A percentile compares a stretch with the other conserved stretches of the same genome.
These are phyloP conservation scores for Jacaranda mimosifolia DNA, from an alignment of 257 asterid genomes.

Conservation along the genomic window DNA sequence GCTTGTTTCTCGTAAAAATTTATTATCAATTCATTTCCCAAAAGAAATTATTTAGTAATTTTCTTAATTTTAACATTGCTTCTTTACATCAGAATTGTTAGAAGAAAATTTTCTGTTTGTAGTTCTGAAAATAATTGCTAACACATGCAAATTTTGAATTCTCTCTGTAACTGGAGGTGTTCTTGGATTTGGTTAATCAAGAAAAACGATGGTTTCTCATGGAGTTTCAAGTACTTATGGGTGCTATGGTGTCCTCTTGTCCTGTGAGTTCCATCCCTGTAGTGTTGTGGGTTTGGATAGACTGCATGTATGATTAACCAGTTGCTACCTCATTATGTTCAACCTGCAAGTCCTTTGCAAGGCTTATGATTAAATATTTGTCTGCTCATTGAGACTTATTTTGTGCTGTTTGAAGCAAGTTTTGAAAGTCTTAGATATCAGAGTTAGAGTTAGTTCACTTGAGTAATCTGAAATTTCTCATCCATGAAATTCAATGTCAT, in stretches of 20 bases:
- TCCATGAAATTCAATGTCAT: no score
- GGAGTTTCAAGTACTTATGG: background rate
- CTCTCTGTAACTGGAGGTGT: no score
- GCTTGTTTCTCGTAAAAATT: background rate
- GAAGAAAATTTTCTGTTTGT: background rate
- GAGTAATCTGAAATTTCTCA: no score
- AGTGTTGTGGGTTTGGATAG: background rate
- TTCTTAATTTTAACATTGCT: background rate
- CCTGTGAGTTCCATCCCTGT: no score
- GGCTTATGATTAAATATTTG: background rate
- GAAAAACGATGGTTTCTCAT: no score
- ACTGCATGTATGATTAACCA: background rate
- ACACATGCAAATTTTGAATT: no score
- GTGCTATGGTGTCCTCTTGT: no score
- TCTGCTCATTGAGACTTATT: constrained; percentile 7
- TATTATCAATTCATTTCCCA: no score
- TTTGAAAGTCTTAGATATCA: background rate
- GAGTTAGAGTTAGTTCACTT: background rate
- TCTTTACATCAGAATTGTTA: background rate
- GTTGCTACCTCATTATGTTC: background rate
- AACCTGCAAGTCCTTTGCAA: background rate
- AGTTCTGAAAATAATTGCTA: background rate
- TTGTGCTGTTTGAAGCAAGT: constrained; percentile 17
- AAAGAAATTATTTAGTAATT: background rate
- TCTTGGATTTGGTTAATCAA: no score